phyloP scores from a whole-genome alignment of 495 filamentous ascomycete genomes.

The Zalerion maritima region DNA sequence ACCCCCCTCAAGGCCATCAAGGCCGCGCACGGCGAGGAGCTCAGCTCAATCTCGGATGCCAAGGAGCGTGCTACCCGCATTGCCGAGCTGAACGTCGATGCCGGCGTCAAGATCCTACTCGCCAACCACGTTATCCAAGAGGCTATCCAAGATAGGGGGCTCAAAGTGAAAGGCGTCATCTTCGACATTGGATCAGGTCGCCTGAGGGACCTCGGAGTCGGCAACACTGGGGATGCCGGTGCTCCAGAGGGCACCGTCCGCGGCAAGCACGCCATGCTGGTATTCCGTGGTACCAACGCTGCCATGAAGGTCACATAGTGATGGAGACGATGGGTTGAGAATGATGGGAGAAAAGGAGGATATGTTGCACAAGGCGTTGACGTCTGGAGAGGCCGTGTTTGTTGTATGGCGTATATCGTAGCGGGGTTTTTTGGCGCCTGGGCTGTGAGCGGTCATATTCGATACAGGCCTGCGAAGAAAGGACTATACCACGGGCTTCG shows the following conservation, averaged over 20 bases:
- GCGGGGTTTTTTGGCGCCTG: no score
- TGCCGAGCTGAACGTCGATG: slow-evolving; percentile 54
- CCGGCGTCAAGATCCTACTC: slow-evolving; percentile 49
- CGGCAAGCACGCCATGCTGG: slow-evolving; percentile 35
- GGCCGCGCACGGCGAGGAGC: slow-evolving; percentile 35
- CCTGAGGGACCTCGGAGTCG: slow-evolving; percentile 41
- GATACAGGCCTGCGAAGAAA: no score
- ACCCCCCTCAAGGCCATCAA: slow-evolving; percentile 53
- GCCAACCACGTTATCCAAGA: slow-evolving; percentile 44
- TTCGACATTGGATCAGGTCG: slow-evolving; percentile 51
- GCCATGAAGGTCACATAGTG: slow-evolving; percentile 1
- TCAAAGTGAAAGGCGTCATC: slow-evolving; percentile 58
- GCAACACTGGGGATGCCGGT: slow-evolving; percentile 16
- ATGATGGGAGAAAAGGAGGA: no score
- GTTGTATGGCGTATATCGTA: no score
- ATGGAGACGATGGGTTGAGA: no score
- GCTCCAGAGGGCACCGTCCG: slow-evolving; percentile 21
- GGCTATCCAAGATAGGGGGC: slow-evolving; percentile 51
- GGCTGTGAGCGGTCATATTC: no score
- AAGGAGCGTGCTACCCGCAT: slow-evolving; percentile 37
- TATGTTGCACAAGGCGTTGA: neutral
- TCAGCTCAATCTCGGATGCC: slow-evolving; percentile 32
- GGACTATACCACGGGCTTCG: no score
- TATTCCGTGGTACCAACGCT: slow-evolving; percentile 23
- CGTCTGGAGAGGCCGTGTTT: no score